These are phyloP conservation scores for Fonsecaea pedrosoi DNA, from an alignment of 2,329 filamentous ascomycete genomes.

Conservation along the genomic window DNA sequence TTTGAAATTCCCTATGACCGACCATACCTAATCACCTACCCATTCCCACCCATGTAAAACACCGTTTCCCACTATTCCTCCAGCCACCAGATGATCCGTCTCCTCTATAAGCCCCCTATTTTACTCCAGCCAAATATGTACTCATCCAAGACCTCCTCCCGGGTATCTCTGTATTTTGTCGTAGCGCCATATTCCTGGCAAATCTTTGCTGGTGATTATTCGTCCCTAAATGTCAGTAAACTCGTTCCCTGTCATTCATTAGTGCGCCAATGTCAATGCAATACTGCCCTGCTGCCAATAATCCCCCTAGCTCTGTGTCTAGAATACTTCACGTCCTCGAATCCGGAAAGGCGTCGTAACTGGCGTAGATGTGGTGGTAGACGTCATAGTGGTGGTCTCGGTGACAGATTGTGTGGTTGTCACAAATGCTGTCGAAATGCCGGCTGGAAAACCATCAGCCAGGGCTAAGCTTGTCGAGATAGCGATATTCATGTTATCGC, in stretches of 20 bases:
- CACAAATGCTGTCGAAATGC: conserved; percentile 22
- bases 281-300: conserved; percentile 19
- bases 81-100: not conserved
- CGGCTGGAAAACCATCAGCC: conserved; percentile 6
- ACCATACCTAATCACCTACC: not conserved
- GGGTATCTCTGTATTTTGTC: conserved; percentile 10
- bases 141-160: not conserved
- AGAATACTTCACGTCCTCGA: conserved; percentile 29
- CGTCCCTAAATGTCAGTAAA: conserved; percentile 21
- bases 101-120: not conserved
- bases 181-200: not conserved
- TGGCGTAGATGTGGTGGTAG: conserved; percentile 9
- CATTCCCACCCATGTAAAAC: not conserved
- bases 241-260: conserved; percentile 8
- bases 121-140: not conserved
- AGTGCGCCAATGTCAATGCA: conserved; percentile 9
- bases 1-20: not conserved
- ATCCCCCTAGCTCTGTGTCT: conserved; percentile 16
- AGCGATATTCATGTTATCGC: conserved; percentile 2
- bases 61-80: not conserved
- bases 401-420: conserved; percentile 14
- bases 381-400: not conserved
- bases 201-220: conserved; percentile 2
- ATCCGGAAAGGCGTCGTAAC: conserved; percentile 31
- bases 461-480: conserved; percentile 14